Percentiles rank a stretch among this genome's conserved stretches.
Conservation (phyloP, 1,284 basidiomycete species). For the Volvariella surrecta region DNA sequence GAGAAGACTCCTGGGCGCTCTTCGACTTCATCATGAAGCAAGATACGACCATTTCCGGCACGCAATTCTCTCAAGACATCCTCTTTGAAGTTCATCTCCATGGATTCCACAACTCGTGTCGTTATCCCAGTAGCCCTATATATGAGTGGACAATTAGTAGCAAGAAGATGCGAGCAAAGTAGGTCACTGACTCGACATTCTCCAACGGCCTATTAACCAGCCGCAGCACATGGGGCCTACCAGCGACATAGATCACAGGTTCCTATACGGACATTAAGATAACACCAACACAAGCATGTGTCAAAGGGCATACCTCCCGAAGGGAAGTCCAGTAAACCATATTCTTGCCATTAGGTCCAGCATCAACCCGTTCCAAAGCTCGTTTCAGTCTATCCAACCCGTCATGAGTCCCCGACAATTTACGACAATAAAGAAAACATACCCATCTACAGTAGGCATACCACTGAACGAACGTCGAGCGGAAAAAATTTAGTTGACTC, state of each 20-base stretch:
- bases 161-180: background rate
- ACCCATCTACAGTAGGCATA: constrained; percentile 87
- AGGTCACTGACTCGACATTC: constrained; percentile 78
- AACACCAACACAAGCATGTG: background rate
- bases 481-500: constrained; percentile 5
- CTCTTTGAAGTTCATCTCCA: constrained; percentile 86
- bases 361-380: constrained; percentile 77
- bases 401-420: constrained; percentile 4
- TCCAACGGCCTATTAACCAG: constrained; percentile 83
- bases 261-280: constrained; percentile 42
- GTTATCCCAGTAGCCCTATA: constrained; percentile 88
- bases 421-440: constrained; percentile 13
- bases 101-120: constrained; percentile 85
- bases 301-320: constrained; percentile 51
- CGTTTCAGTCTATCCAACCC: constrained; percentile 55
- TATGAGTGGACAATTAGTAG: constrained; percentile 4
- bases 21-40: constrained; percentile 95
- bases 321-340: constrained; percentile 87
- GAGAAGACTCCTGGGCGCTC: constrained; percentile 86
- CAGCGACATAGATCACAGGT: constrained; percentile 89
- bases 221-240: constrained; percentile 90
- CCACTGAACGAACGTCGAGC: constrained; percentile 41
- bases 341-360: constrained; percentile 64
- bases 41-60: constrained; percentile 69
- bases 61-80: constrained; percentile 83